Base-by-base conservation (phyloP, 768 basidiomycete species). In the Cyathus striatus region DNA sequence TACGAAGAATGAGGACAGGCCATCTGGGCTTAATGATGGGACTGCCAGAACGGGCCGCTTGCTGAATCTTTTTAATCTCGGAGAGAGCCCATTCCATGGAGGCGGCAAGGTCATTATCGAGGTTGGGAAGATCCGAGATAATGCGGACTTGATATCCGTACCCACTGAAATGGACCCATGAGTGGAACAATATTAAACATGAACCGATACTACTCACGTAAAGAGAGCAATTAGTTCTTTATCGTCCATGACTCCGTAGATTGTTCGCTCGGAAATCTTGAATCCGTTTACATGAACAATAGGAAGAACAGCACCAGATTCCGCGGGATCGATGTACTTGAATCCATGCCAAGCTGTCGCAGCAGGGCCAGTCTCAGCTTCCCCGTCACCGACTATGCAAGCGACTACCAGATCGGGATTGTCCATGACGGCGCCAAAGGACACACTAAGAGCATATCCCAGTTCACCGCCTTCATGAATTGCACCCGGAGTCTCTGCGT, bases 391-490 rank as follows among this genome's bases (percentile, higher is more conserved):
- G n/a, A 95, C 66, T 23, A 94, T 72, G 47, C 86, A 89, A 38
- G 82, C 74, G 16, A 85, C 79, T 52, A 94, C 76, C 14, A 91
- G 79, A 55, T 93, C 74, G 6, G 90, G 91, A 49, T 89, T 84
- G 59, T 96, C 92, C 87, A 95, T 91, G 51, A 89, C 81, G 20
- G 87, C 83, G 25, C 92, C 92, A 55, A 89, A 94, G 1, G 89
- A 75, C 6, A 90, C 90, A 32, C 82, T 75, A 26, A 93, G 78
- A 3, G 90, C 90, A 50, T 94, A 95, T 6, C 92, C 91, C 12
- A 94, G 75, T 60, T 94, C 92, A 22, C 84, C 86, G 42, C 92
- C 92, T 64, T 96, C 92, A 52, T 96, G 92, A 48, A 96, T 94
- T 3, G 79, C 73, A 4, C 92, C 92, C 16, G 91, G 92, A 1